Conservation (phyloP, 176 grass and related monocot species). For the Avena insularis region DNA sequence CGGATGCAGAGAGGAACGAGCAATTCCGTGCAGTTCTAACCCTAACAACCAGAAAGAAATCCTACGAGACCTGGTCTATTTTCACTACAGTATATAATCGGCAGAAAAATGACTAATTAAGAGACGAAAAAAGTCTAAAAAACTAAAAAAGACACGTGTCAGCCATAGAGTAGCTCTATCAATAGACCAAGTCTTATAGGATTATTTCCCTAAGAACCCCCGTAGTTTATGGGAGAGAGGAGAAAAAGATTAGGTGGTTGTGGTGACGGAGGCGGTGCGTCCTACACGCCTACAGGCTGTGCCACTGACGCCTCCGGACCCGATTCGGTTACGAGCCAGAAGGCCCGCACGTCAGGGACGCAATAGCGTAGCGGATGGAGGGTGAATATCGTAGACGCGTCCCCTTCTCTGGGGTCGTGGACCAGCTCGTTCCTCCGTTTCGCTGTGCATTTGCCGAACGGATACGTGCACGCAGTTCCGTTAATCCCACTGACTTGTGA, state of each 20-base stretch:
- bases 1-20: neutral
- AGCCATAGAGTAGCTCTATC: no score
- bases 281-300: neutral
- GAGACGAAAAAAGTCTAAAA: no score
- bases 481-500: neutral
- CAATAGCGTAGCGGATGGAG: rapidly evolving
- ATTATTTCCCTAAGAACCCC: slow-evolving; percentile 26
- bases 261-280: neutral
- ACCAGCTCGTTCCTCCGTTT: slow-evolving; percentile 16
- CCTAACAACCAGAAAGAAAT: slow-evolving; percentile 22
- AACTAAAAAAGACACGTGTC: no score
- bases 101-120: no score
- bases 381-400: slow-evolving; percentile 4
- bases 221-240: slow-evolving; percentile 41
- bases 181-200: no score
- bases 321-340: rapidly evolving
- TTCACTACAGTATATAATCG: no score
- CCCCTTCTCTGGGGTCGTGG: neutral
- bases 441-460: neutral
- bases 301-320: neutral
- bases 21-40: slow-evolving; percentile 23
- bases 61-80: no score
- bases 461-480: neutral
- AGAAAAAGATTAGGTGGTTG: neutral
- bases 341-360: neutral